phyloP scores from a whole-genome alignment of 257 asterid species.

The Penstemon newberryi region DNA sequence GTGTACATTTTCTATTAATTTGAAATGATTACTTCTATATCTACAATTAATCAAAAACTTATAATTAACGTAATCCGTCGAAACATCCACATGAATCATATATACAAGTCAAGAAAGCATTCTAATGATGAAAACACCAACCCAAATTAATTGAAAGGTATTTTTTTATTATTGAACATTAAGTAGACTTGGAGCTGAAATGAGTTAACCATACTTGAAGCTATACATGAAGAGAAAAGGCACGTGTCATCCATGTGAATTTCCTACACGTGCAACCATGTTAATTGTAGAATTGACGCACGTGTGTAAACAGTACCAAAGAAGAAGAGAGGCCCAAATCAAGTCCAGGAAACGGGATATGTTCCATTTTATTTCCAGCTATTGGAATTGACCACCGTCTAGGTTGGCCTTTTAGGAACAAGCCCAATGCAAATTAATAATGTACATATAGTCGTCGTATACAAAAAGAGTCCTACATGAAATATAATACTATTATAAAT shows the following conservation, averaged over 20 bases:
- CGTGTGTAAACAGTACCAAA: conserved; percentile 56
- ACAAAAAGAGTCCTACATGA: no score
- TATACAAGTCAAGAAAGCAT: no score
- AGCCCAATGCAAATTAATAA: conserved; percentile 27
- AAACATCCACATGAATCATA: no score
- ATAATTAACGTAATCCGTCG: no score
- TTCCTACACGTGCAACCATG: conserved; percentile 59
- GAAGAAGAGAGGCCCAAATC: conserved; percentile 14
- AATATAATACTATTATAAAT: no score
- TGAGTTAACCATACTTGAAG: conserved; percentile 14
- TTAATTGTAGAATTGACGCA: conserved; percentile 41
- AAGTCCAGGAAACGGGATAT: conserved; percentile 24
- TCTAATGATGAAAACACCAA: no score
- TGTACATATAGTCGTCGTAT: not conserved
- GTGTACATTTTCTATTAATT: no score
- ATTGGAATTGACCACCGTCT: conserved; percentile 39
- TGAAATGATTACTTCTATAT: no score
- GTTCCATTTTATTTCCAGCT: conserved; percentile 41
- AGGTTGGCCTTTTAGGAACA: conserved; percentile 24
- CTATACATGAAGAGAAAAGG: conserved; percentile 40
- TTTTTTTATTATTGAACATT: no score
- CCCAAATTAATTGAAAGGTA: no score
- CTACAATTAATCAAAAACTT: no score
- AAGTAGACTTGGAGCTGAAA: not conserved
- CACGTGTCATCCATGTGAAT: conserved; percentile 58